phyloP scores from a whole-genome alignment of 805 yeast species.

The Starmerella powellii region DNA sequence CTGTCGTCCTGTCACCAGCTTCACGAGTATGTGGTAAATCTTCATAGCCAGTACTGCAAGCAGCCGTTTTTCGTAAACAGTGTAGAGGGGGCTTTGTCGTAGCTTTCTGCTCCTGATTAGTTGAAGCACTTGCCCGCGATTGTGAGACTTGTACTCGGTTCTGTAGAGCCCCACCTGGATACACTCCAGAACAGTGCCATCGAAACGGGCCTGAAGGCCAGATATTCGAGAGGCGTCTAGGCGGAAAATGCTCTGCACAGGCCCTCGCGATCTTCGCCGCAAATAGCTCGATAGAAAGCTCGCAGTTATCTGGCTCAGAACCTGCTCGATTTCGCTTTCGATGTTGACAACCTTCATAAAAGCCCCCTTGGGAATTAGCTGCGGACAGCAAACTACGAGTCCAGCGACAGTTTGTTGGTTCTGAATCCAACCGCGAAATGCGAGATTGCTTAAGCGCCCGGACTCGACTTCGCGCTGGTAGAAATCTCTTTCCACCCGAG shows the following conservation, averaged over 20 bases:
- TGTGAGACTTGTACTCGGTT: too few relatives aligned
- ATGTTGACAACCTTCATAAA: not conserved
- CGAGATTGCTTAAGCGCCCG: not conserved
- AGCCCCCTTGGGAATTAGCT: not conserved
- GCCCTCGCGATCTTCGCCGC: not conserved
- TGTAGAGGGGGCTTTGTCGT: not conserved
- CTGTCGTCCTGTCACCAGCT: too few relatives aligned
- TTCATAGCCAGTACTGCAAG: not conserved
- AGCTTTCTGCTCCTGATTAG: not conserved
- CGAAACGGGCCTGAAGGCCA: conserved; percentile 5
- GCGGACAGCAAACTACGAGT: not conserved
- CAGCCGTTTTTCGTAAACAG: conserved; percentile 1
- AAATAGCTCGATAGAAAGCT: conserved; percentile 5
- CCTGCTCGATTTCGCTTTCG: not conserved
- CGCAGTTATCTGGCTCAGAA: not conserved
- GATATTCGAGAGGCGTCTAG: conserved; percentile 8
- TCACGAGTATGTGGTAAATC: not conserved
- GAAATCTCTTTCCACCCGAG: conserved; percentile 79
- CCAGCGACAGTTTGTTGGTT: not conserved
- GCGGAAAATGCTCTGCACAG: not conserved
- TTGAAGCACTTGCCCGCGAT: not conserved
- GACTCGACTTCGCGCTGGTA: conserved; percentile 25
- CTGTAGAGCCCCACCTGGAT: not conserved
- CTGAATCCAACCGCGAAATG: conserved; percentile 1
- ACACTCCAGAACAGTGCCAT: not conserved